phyloP scores from a whole-genome alignment of 2,329 filamentous ascomycete species.

The Trichoderma asperellum region DNA sequence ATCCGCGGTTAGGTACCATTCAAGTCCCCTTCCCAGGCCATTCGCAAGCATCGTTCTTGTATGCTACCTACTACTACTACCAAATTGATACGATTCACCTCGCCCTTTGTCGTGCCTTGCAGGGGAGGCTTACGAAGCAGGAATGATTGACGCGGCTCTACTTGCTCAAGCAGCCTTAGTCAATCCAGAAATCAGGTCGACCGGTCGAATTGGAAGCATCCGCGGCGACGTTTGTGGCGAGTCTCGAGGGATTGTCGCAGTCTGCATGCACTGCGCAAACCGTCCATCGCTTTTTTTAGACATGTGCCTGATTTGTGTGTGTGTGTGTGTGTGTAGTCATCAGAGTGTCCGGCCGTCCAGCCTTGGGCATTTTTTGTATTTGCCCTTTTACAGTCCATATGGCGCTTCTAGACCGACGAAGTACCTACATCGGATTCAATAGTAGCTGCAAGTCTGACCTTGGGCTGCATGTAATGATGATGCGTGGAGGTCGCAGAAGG shows the following conservation, averaged over 20 bases:
- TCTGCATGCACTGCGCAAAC: background rate
- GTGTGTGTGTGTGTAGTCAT: too few relatives aligned
- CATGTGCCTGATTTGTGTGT: background rate
- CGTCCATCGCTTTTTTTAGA: background rate
- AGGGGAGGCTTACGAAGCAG: background rate
- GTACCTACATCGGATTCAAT: background rate
- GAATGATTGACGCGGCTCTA: background rate
- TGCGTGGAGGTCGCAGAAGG: background rate
- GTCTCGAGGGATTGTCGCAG: background rate
- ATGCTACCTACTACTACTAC: background rate
- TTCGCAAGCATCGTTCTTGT: background rate
- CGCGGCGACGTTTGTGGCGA: background rate
- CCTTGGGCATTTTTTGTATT: background rate
- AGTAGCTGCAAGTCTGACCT: background rate
- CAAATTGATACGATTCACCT: background rate
- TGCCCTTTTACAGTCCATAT: background rate
- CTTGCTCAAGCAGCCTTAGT: background rate
- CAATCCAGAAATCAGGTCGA: background rate
- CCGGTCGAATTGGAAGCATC: background rate
- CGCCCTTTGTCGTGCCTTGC: background rate
- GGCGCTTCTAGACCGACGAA: background rate
- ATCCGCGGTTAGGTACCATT: background rate
- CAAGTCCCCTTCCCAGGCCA: background rate
- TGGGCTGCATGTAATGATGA: background rate
- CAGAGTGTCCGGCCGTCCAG: background rate